Evolutionary conservation across 169 alveolate species (phyloP).

Genomic region (Cryptosporidium parvum): DNA sequence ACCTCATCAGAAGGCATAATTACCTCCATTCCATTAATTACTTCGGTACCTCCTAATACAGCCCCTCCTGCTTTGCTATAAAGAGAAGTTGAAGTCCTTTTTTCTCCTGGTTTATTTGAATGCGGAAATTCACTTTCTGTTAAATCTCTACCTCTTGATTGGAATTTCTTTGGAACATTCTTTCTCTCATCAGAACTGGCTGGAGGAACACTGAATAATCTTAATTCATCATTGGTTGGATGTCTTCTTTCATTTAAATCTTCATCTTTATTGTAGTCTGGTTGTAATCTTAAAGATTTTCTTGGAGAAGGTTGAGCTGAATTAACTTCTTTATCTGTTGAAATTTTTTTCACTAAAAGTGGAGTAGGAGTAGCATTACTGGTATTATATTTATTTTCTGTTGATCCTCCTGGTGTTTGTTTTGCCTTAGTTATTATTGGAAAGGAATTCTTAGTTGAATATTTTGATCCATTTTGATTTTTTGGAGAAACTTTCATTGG

Average conservation of each 20-base stretch:
- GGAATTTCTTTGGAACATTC: conserved; percentile 18
- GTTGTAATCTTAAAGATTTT: conserved; percentile 50
- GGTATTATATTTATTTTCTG: not conserved
- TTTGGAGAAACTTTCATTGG: conserved; percentile 29
- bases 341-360: conserved; percentile 1
- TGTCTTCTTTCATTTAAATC: conserved; percentile 6
- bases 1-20: conserved; percentile 25
- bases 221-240: conserved; percentile 69
- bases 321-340: conserved; percentile 55
- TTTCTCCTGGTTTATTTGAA: conserved; percentile 51
- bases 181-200: conserved; percentile 40
- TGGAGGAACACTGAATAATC: conserved; percentile 67
- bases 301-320: conserved; percentile 75
- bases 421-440: conserved; percentile 6
- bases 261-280: conserved; percentile 29
- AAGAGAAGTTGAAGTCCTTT: conserved; percentile 53
- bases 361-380: not conserved
- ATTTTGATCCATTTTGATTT: not conserved
- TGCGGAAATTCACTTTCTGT: conserved; percentile 28
- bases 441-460: not conserved
- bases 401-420: not conserved
- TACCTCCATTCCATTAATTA: conserved; percentile 46
- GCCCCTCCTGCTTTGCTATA: not conserved
- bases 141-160: conserved; percentile 53
- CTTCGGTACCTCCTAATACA: not conserved